Conservation (phyloP, 345 rosid genomes). For the Gossypium longicalyx region DNA sequence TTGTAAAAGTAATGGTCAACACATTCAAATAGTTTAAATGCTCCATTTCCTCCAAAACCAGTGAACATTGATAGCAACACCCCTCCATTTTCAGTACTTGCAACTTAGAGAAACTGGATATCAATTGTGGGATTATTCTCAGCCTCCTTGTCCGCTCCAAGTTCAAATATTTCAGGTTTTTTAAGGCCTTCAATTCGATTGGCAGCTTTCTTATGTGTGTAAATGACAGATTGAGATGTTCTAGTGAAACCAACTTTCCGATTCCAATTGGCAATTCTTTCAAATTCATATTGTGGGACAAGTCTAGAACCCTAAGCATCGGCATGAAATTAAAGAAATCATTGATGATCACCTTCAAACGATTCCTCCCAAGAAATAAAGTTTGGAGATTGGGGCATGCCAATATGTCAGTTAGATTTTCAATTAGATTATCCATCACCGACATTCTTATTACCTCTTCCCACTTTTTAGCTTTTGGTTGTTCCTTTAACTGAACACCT, state of each 20-base stretch:
- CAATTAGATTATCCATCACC: not conserved
- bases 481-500: conserved; percentile 5
- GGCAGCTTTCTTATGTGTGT: not conserved
- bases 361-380: not conserved
- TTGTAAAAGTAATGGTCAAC: not conserved
- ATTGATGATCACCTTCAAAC: not conserved
- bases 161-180: not conserved
- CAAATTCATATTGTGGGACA: not conserved
- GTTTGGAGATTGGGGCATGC: not conserved
- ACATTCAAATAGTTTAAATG: not conserved
- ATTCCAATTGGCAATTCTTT: not conserved
- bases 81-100: conserved; percentile 6
- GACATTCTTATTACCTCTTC: conserved; percentile 16
- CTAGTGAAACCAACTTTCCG: not conserved
- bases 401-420: not conserved
- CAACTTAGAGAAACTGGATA: not conserved
- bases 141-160: not conserved
- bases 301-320: not conserved
- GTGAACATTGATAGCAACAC: not conserved
- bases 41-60: not conserved
- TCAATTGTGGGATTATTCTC: conserved; percentile 15
- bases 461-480: conserved; percentile 21
- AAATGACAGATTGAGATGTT: not conserved
- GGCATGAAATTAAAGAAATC: not conserved
- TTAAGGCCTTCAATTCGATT: not conserved